Evolutionary conservation across 306 rosid species (phyloP), one percentile per base, ranked within the genome.

Genomic region (Lathyrus aphaca): DNA sequence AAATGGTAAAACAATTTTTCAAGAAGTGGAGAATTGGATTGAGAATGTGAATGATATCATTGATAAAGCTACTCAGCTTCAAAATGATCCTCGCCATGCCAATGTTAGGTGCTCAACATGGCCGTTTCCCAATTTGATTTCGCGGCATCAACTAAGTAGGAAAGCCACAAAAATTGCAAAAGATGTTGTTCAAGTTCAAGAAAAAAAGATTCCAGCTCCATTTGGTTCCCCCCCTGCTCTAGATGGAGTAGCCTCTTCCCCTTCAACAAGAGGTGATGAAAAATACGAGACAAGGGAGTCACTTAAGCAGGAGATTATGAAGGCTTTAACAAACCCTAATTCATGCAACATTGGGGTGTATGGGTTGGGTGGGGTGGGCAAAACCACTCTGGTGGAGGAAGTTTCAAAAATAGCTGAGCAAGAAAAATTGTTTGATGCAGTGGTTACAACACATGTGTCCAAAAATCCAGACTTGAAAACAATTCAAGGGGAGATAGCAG

Each of bases 401-500:
- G 10, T 25, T 55, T 8, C 0, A 25, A 0, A 29, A 57, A 14
- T 29, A 29, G 63, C 40, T 11, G 29, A 57, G 14, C 21, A 29
- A 13, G 0, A 27, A 4, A 57, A 29, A 27, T 57, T 57, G 11
- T 57, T 57, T 0, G 19, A 29, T 27, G 5, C 1, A 13, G 40
- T 57, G 11, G 40, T 57, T 14, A 57, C 5, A 0, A 9, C 42
- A 3, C 39, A 57, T 13, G 40, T 57, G 14, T 57, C 63, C 5
- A 14, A 29, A 57, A 29, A 35, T 14, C 63, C 63, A 14, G 12
- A 57, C 9, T 27, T 57, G 0, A 29, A 57, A 57, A 57, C 1
- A 27, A 57, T 29, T 29, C 63, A 57, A 57, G 40, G 40, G 6
- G 63, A 57, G 40, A 57, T 56, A 27, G 63, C 39, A 12, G 61